Evolutionary conservation across 2,329 filamentous ascomycete species (phyloP), one percentile per base, ranked within the genome.

Genomic region (Verruconis gallopava): DNA sequence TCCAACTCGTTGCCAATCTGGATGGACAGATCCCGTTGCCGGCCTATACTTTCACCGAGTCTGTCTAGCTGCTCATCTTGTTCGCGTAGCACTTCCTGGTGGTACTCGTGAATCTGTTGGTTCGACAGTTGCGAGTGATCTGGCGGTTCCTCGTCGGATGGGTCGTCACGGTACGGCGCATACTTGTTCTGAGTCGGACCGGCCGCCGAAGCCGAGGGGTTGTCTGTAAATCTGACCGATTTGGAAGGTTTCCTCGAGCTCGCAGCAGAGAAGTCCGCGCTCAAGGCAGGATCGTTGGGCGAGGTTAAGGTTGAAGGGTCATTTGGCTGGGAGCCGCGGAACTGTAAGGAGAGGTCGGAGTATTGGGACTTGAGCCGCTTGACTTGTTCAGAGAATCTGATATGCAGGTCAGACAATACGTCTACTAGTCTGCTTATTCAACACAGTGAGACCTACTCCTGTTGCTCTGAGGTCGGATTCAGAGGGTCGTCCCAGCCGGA

Each of bases 1-100:
- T 96, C 91, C 25, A 98, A 71, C 68, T 98, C 91, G 58, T 95
- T 84, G 21, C 91, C 89, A 54, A 98, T 96, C 65, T 91, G 85
- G 66, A 95, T 93, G 56, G 81, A 88, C 47, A 98, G 69, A 65
- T 96, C 85, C 38, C 93, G 72, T 66, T 96, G 91, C 30, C 91
- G 76, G 3, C 83, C 75, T 51, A 98, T 95, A 44, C 77, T 85
- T 53, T 78, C 75, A n/a, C 88, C 85, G 3, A 98, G 67, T 6
- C 73, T 71, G 58, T 96, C 89, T n/a, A 98, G 72, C 59, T 94
- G 86, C 49, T 84, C 81, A 56, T 98, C 91, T 62, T 98, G 91
- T 47, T 95, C 79, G n/a, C 73, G 71, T 28, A 98, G 68, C 19
- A 94, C 77, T 47, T 77, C 77, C 43, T 72, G 67, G 63, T 98